Base-by-base conservation (phyloP, 2,329 filamentous ascomycete species). In the Cladosporium sp. region DNA sequence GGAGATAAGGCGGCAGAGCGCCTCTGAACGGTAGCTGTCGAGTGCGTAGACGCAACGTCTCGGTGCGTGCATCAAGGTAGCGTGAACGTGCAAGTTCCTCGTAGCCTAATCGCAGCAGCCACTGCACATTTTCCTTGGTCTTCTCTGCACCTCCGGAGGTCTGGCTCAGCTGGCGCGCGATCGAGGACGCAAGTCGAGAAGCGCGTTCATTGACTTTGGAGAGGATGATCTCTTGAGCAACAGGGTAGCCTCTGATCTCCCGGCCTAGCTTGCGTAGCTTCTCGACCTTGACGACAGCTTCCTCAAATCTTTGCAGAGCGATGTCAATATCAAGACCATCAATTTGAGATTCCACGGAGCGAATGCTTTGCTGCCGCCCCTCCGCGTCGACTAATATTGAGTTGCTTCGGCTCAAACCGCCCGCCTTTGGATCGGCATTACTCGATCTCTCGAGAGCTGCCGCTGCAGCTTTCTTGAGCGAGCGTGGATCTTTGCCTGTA, bases 291-390 rank as follows among this genome's bases (percentile, higher is more conserved):
- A 82, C 81, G 0, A 97, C 94, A 0, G 94, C 89, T 19, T 87
- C 84, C 67, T 97, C 92, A 64, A 96, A 94, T 42, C 85, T 84
- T 71, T 97, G 93, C 52, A 97, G 81, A 0, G 94, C 93, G 68
- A 99, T 92, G 67, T 96, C 88, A 67, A 97, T 97, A 69, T 99
- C 94, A 5, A 99, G 84, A 69, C 96, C 91, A 70, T 99, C 94
- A 73, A 99, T 89, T 75, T 97, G 91, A 55, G 87, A 86, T 72
- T 99, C 94, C 0, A 99, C 91, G 91, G 91, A 97, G 55, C 93
- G 89, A 49, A 99, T 82, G 71, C 94, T 97, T 71, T 97, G 91
- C 73, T 97, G 92, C 69, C 96, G 96, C 51, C 94, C 94, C 68
- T 97, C 94, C 14, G 96, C 90, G 67, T 99, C 94, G 65, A 99